Percentiles rank a stretch among this genome's conserved stretches.
Conservation (phyloP, 2,329 filamentous ascomycete genomes). For the Ophiostoma piceae region DNA sequence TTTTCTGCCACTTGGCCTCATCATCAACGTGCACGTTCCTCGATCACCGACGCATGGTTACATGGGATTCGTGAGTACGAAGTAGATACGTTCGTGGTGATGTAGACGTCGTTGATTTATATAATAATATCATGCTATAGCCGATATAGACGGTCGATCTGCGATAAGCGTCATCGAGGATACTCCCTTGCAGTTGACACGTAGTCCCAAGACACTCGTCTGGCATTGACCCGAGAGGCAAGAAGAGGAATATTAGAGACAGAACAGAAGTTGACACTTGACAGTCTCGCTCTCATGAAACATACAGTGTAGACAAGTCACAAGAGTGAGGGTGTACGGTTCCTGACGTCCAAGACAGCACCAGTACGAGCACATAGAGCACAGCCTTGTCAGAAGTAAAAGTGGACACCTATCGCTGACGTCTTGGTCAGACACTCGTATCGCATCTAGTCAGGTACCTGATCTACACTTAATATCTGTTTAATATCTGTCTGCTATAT, state of each 20-base stretch:
- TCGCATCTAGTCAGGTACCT: background rate
- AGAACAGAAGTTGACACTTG: background rate
- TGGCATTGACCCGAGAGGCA: background rate
- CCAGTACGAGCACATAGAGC: background rate
- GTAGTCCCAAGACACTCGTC: background rate
- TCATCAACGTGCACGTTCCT: background rate
- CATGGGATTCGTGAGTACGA: background rate
- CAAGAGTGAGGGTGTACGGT: background rate
- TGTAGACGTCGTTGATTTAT: too few relatives aligned
- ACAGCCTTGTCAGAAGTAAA: conserved; percentile 2
- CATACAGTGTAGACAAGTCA: background rate
- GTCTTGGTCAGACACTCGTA: background rate
- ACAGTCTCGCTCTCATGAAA: background rate
- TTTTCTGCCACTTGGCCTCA: conserved; percentile 28
- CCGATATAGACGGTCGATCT: background rate
- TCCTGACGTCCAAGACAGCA: background rate
- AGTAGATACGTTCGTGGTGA: background rate
- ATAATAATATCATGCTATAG: too few relatives aligned
- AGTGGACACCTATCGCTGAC: background rate
- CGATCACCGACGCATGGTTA: background rate
- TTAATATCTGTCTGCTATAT: too few relatives aligned
- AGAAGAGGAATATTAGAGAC: too few relatives aligned
- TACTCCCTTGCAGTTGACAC: background rate
- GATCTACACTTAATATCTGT: too few relatives aligned
- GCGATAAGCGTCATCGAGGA: background rate